Base-by-base conservation (phyloP, 805 yeast species). In the Cyberlindnera japonica region DNA sequence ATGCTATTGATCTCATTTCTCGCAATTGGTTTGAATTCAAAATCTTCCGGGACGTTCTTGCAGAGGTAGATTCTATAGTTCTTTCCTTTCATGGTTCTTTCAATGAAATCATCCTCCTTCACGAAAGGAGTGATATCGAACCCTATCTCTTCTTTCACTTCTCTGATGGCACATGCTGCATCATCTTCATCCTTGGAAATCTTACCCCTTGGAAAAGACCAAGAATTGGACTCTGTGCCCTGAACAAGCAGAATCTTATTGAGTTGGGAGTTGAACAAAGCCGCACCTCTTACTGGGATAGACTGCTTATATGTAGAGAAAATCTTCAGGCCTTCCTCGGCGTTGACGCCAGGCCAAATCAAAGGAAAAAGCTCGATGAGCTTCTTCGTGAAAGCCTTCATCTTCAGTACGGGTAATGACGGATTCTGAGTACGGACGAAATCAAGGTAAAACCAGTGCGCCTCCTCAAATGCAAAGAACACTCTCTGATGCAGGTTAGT, bases 171-270 rank as follows among this genome's bases (percentile, higher is more conserved):
- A 67, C 99, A 95, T 39, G 76, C 80, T 6, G 79, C 72, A 61
- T 93, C 99, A 13, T 79, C 68, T 66, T 93, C 99, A 57, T 82
- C 95, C 58, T 93, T 90, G 27, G 95, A 86, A 42, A 93, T 93
- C 63, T 93, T 93, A 6, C 99, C 99, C 60, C 96, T 72, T 6
- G 99, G 99, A 56, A 93, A 93, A 7, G 96, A 84, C 98, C 98
- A 93, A 1, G 83, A 65, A n/a, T 72, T 59, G 11, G 89, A 75
- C 48, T 86, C 95, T 36, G 81, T 79, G 4, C 96, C 97, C 57
- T 86, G 81, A 5, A 93, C 95, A 48, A 93, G 65, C 21, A 95
- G 58, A 10, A 87, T 68, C 56, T 85, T 87, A 41, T 79, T 75
- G 67, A 88, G 60, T 24, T 72, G 74, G 38, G 74, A 68, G 57